Base-by-base conservation (phyloP, 208 protist genomes). In the Tritrichomonas foetus region DNA sequence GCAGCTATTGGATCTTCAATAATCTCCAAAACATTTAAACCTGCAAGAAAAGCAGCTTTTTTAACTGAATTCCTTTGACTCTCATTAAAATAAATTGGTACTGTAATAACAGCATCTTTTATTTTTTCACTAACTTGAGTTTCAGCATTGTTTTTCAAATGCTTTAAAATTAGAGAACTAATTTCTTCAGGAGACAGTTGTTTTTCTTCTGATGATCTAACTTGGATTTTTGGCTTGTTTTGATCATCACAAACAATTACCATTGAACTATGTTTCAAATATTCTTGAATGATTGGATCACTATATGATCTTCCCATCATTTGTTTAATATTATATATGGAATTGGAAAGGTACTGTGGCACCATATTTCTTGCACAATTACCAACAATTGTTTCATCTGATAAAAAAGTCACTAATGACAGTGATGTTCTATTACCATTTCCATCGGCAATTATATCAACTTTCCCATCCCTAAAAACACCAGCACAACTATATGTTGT, bases 71-170 rank as follows among this genome's bases (percentile, higher is more conserved):
- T 96, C 66, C 99, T 96, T 97, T 99, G 99, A 3, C 96, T 94
- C 92, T 99, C 98, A 96, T 98, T 99, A 96, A 99, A 99, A 96
- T 99, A 99, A 27, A 98, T 98, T 22, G 98, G 98, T 27, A 99
- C 98, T 16, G 98, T 99, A 93, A 99, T 96, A 89, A 99, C 98
- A 41, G 98, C 98, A 61, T 98, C 97, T 75, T 95, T 97, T 50
- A 99, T 97, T 36, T 94, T 44, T 93, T 97, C 95, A 61, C 98
- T 97, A 0, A 98, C 66, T 96, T 98, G 99, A 0, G 95, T 94
- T 96, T 99, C 98, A 27, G 99, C 99, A 72, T 96, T 97, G 94
- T 98, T 95, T 96, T 97, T 98, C 97, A 98, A 98, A 95, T 98
- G 98, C 50, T 95, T 94, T 13, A 99, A 96, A 66, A 99, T 96